Percentiles rank a stretch among this genome's conserved stretches.
These are phyloP conservation scores for Sparassis latifolia DNA, from an alignment of 1,284 basidiomycete genomes.

Conservation along the genomic window DNA sequence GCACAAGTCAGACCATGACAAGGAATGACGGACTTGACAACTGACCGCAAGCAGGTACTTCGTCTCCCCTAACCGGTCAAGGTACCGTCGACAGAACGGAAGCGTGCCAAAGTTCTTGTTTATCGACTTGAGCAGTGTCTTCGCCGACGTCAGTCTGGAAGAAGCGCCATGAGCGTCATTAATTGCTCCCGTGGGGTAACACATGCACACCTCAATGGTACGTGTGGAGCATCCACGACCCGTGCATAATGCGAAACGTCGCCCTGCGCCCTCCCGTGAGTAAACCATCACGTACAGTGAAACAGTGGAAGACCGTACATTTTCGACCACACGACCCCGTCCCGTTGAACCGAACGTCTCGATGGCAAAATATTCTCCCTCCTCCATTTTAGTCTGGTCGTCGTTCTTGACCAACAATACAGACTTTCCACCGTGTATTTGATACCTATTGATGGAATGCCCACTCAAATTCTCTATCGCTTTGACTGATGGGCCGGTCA, in stretches of 20 bases:
- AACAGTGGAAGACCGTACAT: conserved; percentile 36
- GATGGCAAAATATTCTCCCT: conserved; percentile 98
- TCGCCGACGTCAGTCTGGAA: conserved; percentile 75
- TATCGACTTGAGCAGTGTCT: conserved; percentile 83
- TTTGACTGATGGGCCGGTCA: conserved; percentile 57
- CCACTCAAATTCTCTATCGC: conserved; percentile 88
- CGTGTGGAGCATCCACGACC: conserved; percentile 62
- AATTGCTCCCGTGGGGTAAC: background rate
- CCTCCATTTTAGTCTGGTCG: conserved; percentile 96
- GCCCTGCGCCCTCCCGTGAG: conserved; percentile 44
- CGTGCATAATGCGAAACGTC: conserved; percentile 93
- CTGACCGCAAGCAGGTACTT: conserved; percentile 89
- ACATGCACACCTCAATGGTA: conserved; percentile 52
- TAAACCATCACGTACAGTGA: conserved; percentile 7
- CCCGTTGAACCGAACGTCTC: conserved; percentile 99
- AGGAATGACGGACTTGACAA: conserved; percentile 5
- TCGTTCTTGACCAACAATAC: conserved; percentile 87
- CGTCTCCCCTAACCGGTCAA: conserved; percentile 91
- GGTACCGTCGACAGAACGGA: conserved; percentile 93
- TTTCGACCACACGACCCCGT: conserved; percentile 87
- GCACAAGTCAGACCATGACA: conserved; percentile 6
- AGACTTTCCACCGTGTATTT: conserved; percentile 86
- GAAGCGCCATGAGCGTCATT: background rate
- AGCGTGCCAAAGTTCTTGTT: conserved; percentile 93
- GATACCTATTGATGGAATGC: conserved; percentile 85